These are phyloP conservation scores for Cladosporium cucumerinum DNA, from an alignment of 2,329 filamentous ascomycete genomes.

Conservation along the genomic window DNA sequence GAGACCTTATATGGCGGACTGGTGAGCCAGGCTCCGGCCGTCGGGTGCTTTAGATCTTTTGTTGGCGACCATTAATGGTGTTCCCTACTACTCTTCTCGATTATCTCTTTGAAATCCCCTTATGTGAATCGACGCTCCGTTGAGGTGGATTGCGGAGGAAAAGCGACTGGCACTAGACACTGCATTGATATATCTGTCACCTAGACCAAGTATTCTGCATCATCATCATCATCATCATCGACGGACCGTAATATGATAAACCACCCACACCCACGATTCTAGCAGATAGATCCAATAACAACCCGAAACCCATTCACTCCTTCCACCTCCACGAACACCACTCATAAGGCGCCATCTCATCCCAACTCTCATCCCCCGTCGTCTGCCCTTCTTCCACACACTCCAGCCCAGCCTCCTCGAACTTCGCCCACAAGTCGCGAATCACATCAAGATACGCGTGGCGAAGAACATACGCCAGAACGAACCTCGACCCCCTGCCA, in stretches of 20 bases:
- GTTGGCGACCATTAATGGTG: background rate
- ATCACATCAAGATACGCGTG: slow-evolving; percentile 44
- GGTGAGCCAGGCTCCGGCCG: slow-evolving; percentile 6
- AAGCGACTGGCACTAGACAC: background rate
- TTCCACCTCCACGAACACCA: slow-evolving; percentile 42
- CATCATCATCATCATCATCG: too few species aligned
- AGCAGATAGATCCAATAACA: too few species aligned
- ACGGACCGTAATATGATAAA: too few species aligned
- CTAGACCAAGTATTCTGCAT: background rate
- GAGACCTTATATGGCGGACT: background rate
- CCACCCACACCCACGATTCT: too few species aligned
- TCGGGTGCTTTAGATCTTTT: background rate
- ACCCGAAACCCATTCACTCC: background rate
- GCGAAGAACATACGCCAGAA: slow-evolving; percentile 41
- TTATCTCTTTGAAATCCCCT: background rate
- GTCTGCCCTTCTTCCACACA: slow-evolving; percentile 35
- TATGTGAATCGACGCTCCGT: background rate
- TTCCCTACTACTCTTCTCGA: background rate
- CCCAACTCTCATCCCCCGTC: slow-evolving; percentile 32
- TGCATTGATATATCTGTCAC: background rate
- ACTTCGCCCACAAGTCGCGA: slow-evolving; percentile 39
- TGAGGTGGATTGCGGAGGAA: background rate
- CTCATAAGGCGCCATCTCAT: slow-evolving; percentile 38
- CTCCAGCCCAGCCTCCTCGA: slow-evolving; percentile 39
- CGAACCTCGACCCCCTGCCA: slow-evolving; percentile 31